These are phyloP conservation scores for Pezizomycotina sp. DNA, from an alignment of 2,329 filamentous ascomycete species.

Conservation along the genomic window DNA sequence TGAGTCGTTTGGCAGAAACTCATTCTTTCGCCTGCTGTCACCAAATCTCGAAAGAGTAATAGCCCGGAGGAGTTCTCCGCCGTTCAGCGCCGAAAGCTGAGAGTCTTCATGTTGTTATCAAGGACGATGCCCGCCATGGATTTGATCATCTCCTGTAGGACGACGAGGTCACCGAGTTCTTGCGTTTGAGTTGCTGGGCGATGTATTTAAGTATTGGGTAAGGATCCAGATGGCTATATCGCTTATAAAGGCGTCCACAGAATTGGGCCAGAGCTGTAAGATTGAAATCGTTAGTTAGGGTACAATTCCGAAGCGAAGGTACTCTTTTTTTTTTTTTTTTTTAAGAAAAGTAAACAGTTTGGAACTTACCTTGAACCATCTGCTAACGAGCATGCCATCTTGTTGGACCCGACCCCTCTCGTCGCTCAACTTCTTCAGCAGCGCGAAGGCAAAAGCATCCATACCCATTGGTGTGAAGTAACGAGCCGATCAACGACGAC, in stretches of 20 bases:
- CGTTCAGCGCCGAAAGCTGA: constrained; percentile 75
- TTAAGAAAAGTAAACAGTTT: constrained; percentile 7
- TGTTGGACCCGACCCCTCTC: constrained; percentile 43
- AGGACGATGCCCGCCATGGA: constrained; percentile 90
- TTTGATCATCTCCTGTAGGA: constrained; percentile 74
- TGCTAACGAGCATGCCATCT: constrained; percentile 61
- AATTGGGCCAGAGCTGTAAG: constrained; percentile 60
- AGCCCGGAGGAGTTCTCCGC: constrained; percentile 60
- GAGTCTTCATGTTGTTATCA: constrained; percentile 75
- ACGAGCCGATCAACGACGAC: constrained; percentile 79
- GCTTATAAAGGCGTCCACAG: constrained; percentile 73
- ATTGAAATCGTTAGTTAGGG: constrained; percentile 10
- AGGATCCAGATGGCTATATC: constrained; percentile 69
- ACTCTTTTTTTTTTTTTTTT: constrained; percentile 11
- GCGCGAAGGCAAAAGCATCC: constrained; percentile 81
- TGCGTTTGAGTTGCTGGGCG: constrained; percentile 59
- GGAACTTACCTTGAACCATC: constrained; percentile 53
- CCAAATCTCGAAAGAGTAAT: constrained; percentile 66
- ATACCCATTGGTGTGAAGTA: constrained; percentile 89
- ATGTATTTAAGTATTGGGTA: constrained; percentile 81
- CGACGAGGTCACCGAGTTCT: constrained; percentile 84
- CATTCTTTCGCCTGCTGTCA: constrained; percentile 63
- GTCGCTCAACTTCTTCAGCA: constrained; percentile 52
- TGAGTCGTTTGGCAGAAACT: constrained; percentile 60
- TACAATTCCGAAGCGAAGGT: constrained; percentile 5